Base-by-base conservation (phyloP, 2,329 filamentous ascomycete species). In the Neonectria coccinea region DNA sequence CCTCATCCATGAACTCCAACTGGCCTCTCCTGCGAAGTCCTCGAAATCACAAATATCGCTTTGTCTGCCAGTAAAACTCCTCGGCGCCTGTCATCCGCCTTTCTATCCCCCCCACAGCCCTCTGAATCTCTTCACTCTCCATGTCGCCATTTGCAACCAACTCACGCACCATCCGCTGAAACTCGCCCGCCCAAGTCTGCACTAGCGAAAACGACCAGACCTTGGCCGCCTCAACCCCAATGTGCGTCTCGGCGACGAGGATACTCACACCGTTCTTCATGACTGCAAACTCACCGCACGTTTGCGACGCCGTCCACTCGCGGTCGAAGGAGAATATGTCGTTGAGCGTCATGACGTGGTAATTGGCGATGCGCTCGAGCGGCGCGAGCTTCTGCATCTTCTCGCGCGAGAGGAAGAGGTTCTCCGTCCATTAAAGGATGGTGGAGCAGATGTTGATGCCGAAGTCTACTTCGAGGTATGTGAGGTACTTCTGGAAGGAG, bases 311-410 rank as follows among this genome's bases (percentile, higher is more conserved):
- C 10, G 52, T 56, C 54, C 59, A 59, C 25, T 65, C 63, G 9
- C 63, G 63, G 27, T 65, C 59, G 22, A 65, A 65, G 11, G 63
- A 65, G 50, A 65, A 62, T 50, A 65, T 62, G 58, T 65, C 63
- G 44, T 65, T 65, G 27, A 65, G 59, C 2, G 56, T 56, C 63
- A 65, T 65, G 50, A 65, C 63, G 27, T 65, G 62, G 33, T 65
- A 62, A 25, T 65, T 65, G 11, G 62, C 58, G 6, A 58, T 58
- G n/a, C 58, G 42, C 48, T 62, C 63, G 2, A 65, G 63, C 5
- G 59, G 53, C 50, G 29, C 36, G 20, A 65, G 54, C 33, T 42
- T 31, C 14, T 47, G 22, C 42, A 62, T 20, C 54, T 56, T 39
- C 5, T 50, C 54, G 1, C 20, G 1, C 9, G 63, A 36, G 16